Evolutionary conservation across 2,329 filamentous ascomycete genomes (phyloP), one percentile per base, ranked within the genome.

Genomic region (Penicillium sp.): DNA sequence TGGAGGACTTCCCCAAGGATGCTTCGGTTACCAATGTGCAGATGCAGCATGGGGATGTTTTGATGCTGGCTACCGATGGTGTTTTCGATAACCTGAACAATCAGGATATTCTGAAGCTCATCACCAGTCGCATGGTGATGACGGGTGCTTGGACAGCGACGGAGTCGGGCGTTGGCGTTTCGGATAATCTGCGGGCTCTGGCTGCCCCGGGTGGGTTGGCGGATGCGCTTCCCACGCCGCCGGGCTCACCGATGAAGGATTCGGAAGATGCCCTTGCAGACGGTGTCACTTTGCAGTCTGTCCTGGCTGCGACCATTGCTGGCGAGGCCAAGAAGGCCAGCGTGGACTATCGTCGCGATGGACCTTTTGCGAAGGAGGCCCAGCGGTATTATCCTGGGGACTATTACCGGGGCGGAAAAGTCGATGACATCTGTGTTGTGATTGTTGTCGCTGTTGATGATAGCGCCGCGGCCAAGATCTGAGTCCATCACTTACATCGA

Each of bases 11-110:
- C 53, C 94, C 94, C 11, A 83, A 85, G 60, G 90, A 97, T 67
- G 90, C 94, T 18, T 88, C 90, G 68, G 83, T 95, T 27, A 88
- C 88, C 14, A 86, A 86, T 55, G 87, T 95, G 71, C 75, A 79
- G 40, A 82, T 97, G 51, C 87, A 88, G 60, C 92, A 97, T 72
- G 94, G 94, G 18, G 94, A 99, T 70, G 88, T 99, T 1, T 79
- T 97, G n/a, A 77, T 99, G 16, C 89, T 99, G 62, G 94, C 92
- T 1, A 96, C 92, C 0, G 94, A 99, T 72, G 94, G 94, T 4
- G 88, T 97, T 4, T 94, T 94, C 83, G 94, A 99, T 72, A 99
- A 99, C 65, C 80, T 99, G 31, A 94, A 90, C 67, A 89, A 92
- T 66, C 89, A 96, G 67, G 92, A 99, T 62, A 88, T 95, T 29